Base-by-base conservation (phyloP, 345 rosid species). In the Camelina sativa region DNA sequence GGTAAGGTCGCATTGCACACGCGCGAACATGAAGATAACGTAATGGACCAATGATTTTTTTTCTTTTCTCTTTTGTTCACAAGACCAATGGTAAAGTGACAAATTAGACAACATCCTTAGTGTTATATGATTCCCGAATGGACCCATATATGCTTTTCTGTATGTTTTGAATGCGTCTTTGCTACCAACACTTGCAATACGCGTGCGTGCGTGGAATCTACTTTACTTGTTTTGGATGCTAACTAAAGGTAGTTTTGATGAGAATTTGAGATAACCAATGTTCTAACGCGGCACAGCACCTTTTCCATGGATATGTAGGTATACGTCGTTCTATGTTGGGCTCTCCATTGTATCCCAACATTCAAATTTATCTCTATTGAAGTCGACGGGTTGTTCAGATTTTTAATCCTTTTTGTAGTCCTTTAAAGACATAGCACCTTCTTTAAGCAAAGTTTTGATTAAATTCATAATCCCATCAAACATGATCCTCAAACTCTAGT, bases 1-100 rank as follows among this genome's bases (percentile, higher is more conserved):
- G 54, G 61, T 74, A 74, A 58, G 67, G 61, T 48, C 10, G 23
- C 44, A 58, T 50, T 48, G 72, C 72, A 66, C 78, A 75, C 78
- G 73, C 78, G 73, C 78, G 79, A 59, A 75, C 67, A 76, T 43
- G 69, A 62, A 62, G 69, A 76, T 69, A 62, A 69, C 57, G 65
- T 76, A 63, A 69, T 62, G 75, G 75, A 69, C 75, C 80, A 76
- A 69, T 69, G 58, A 61, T 60, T 34, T 34, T 34, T 34, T 7
- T 34, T n/a, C 11, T 11, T 40, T 40, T 16, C 19, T 48, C 43
- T 10, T 40, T 48, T 8, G 17, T 1, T 48, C 22, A 8, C 2
- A 17, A 17, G 75, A 69, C 80, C 80, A 76, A 54, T 69, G 64
- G 62, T 60, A 34, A 62, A 1, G 62, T 68, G 75, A 69, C 52